Evolutionary conservation across 2,329 filamentous ascomycete species (phyloP).

Genomic region (Thelonectria rubi): DNA sequence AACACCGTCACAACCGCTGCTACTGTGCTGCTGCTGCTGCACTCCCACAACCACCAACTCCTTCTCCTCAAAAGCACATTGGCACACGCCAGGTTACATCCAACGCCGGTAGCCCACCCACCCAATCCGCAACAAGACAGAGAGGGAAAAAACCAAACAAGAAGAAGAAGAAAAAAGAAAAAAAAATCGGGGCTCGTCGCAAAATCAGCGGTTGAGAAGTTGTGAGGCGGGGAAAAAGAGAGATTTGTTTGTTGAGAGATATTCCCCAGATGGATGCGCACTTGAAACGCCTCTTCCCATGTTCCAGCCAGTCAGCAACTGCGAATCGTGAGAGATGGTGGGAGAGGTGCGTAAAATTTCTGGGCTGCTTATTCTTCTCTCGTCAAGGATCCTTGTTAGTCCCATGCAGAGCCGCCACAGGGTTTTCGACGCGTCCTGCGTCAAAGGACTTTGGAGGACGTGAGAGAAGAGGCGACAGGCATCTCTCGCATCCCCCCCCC

Average conservation of each 20-base stretch:
- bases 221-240: constrained; percentile 4
- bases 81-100: constrained; percentile 3
- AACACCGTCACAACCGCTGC: too few relatives aligned
- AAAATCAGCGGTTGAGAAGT: constrained; percentile 3
- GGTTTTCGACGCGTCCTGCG: constrained; percentile 7
- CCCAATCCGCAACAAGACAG: too few relatives aligned
- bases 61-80: background rate
- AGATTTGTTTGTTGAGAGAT: constrained; percentile 10
- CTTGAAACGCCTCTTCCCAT: constrained; percentile 16
- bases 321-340: constrained; percentile 13
- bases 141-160: background rate
- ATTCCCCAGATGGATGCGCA: constrained; percentile 10
- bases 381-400: constrained; percentile 8
- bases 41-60: background rate
- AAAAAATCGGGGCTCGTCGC: constrained; percentile 13
- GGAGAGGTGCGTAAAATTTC: constrained; percentile 11
- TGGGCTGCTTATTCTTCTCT: constrained; percentile 2
- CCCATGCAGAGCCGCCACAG: constrained; percentile 7
- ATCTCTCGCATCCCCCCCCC: constrained; percentile 1
- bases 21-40: background rate
- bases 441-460: background rate
- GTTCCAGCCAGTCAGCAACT: constrained; percentile 18
- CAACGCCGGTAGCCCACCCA: background rate
- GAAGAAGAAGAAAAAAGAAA: background rate
- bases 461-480: constrained; percentile 10